Percentiles rank a stretch among this genome's conserved stretches.
These are phyloP conservation scores for Licmophora abbreviata DNA, from an alignment of 108 stramenopile species.

Conservation along the genomic window DNA sequence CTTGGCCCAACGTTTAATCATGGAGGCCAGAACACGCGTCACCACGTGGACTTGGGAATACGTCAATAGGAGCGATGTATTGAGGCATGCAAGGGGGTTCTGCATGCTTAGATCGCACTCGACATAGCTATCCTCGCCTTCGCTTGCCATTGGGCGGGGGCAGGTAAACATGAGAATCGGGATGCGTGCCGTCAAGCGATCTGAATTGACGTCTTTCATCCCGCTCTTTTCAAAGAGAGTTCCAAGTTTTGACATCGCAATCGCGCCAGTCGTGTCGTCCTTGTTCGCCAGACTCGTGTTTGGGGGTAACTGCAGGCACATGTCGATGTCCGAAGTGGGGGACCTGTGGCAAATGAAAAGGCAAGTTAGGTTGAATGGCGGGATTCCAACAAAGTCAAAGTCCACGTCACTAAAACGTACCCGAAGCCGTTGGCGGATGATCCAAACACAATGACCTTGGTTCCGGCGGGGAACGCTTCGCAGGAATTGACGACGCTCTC, in stretches of 20 bases:
- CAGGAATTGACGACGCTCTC: conserved; percentile 51
- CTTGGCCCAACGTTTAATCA: conserved; percentile 97
- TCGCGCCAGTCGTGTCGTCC: conserved; percentile 51
- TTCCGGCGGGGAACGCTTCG: conserved; percentile 68
- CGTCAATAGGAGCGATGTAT: conserved; percentile 84
- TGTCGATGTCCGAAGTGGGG: conserved; percentile 79
- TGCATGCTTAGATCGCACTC: conserved; percentile 95
- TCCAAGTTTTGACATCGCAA: conserved; percentile 72
- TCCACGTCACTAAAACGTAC: too few relatives aligned
- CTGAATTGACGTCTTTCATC: conserved; percentile 83
- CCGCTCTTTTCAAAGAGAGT: conserved; percentile 54
- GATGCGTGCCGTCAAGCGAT: conserved; percentile 91
- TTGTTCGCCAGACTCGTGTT: conserved; percentile 24
- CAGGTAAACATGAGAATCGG: conserved; percentile 92
- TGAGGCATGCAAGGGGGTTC: conserved; percentile 94
- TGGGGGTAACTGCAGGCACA: conserved; percentile 71
- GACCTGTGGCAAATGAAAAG: too few relatives aligned
- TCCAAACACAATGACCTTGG: conserved; percentile 78
- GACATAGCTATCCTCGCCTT: conserved; percentile 55
- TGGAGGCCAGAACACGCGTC: conserved; percentile 80
- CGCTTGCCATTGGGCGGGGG: conserved; percentile 19
- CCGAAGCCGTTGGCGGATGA: conserved; percentile 88
- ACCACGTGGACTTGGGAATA: conserved; percentile 76
- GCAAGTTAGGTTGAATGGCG: background rate
- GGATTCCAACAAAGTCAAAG: conserved; percentile 1